phyloP scores from a whole-genome alignment of 2,329 filamentous ascomycete species.

The Tricladium varicosporioides region DNA sequence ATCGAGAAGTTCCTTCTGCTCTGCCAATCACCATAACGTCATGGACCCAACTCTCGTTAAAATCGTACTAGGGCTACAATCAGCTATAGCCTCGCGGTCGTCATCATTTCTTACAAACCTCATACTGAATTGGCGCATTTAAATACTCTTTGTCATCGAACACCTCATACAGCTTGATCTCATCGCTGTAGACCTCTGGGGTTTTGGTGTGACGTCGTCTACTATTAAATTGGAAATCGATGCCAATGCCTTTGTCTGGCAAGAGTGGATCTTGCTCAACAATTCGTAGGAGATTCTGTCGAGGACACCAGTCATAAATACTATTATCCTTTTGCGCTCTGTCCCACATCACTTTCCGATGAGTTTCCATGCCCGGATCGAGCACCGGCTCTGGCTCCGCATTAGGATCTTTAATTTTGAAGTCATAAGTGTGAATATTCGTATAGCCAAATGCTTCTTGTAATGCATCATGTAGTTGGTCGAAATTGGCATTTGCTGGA shows the following conservation, averaged over 20 bases:
- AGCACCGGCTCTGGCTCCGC: not conserved
- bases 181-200: not conserved
- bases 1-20: constrained; percentile 9
- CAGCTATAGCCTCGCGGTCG: too few relatives aligned
- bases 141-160: constrained; percentile 4
- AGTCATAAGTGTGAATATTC: constrained; percentile 1
- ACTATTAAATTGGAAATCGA: not conserved
- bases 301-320: not conserved
- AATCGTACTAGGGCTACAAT: constrained; percentile 22
- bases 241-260: not conserved
- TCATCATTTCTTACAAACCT: not conserved
- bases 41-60: constrained; percentile 30
- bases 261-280: not conserved
- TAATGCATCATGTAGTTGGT: constrained; percentile 10
- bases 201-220: not conserved
- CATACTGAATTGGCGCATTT: constrained; percentile 17
- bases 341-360: not conserved
- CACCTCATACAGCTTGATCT: constrained; percentile 1
- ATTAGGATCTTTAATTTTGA: constrained; percentile 4
- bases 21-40: constrained; percentile 22
- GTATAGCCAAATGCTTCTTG: constrained; percentile 9
- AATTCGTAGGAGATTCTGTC: constrained; percentile 4
- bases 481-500: constrained; percentile 12
- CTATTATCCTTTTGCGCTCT: not conserved
- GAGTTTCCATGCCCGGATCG: not conserved